These are phyloP conservation scores for Periconia digitata DNA, from an alignment of 2,329 filamentous ascomycete species.

Conservation along the genomic window DNA sequence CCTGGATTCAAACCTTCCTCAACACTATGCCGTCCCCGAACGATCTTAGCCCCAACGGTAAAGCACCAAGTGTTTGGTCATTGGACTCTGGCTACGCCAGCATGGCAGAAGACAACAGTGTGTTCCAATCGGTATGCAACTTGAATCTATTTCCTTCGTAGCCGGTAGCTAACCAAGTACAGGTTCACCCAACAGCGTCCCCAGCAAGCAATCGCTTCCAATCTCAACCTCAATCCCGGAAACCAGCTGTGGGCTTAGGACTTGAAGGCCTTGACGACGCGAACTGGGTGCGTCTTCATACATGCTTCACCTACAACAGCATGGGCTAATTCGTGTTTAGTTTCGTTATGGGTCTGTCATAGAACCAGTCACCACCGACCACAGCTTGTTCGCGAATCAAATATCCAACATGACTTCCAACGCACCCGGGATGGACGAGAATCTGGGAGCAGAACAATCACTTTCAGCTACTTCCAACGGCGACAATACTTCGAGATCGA, in stretches of 20 bases:
- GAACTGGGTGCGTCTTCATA: not conserved
- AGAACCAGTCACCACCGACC: conserved; percentile 19
- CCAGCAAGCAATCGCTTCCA: conserved; percentile 1
- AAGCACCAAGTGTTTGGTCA: conserved; percentile 32
- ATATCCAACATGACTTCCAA: not conserved
- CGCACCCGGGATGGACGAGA: not conserved
- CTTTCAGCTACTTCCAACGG: conserved; percentile 21
- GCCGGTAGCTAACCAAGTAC: conserved; percentile 9
- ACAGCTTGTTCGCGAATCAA: conserved; percentile 7
- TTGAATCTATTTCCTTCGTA: conserved; percentile 6
- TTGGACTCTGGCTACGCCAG: conserved; percentile 38
- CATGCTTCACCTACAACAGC: not conserved
- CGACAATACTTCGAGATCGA: conserved; percentile 12
- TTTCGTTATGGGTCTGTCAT: conserved; percentile 10
- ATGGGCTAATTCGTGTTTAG: not conserved
- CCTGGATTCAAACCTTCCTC: not conserved
- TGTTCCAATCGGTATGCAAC: conserved; percentile 8
- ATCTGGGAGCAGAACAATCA: not conserved
- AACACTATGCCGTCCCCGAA: conserved; percentile 27
- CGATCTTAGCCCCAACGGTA: conserved; percentile 18
- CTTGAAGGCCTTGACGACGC: not conserved
- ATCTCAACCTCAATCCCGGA: not conserved
- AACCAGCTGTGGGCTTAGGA: not conserved
- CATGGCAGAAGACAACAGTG: conserved; percentile 16
- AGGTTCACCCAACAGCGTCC: conserved; percentile 1